phyloP scores from a whole-genome alignment of 2,329 filamentous ascomycete species.

The Fusarium nygamai region DNA sequence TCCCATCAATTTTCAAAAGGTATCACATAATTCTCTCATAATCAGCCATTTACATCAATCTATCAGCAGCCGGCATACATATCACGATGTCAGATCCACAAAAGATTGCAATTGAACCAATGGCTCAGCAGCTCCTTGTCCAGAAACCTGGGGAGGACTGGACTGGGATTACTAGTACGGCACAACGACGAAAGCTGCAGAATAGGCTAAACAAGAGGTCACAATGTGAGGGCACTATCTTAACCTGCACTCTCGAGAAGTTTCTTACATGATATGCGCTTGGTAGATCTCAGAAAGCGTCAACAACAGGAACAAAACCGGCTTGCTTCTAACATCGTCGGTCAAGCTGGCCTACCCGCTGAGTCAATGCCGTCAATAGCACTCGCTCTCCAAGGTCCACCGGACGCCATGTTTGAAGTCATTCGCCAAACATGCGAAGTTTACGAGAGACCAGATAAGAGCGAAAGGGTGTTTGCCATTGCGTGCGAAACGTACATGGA shows the following conservation, averaged over 20 bases:
- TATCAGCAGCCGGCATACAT: neutral
- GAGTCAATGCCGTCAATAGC: neutral
- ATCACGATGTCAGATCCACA: neutral
- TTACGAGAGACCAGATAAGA: neutral
- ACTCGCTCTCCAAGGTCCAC: neutral
- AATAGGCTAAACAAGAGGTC: constrained; percentile 22
- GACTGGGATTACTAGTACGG: constrained; percentile 10
- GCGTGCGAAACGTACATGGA: constrained; percentile 14
- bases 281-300: neutral
- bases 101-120: constrained; percentile 10
- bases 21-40: neutral
- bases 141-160: constrained; percentile 14
- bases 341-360: neutral
- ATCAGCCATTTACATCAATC: neutral
- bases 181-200: constrained; percentile 18
- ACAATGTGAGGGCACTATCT: neutral
- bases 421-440: constrained; percentile 7
- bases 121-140: constrained; percentile 4
- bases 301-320: neutral
- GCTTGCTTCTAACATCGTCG: neutral
- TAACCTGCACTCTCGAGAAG: rapidly evolving
- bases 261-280: rapidly evolving
- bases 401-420: neutral
- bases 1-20: neutral
- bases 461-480: neutral